Evolutionary conservation across 352 stramenopile genomes (phyloP), one percentile per base, ranked within the genome.

Genomic region (Globisporangium uncinulatum): DNA sequence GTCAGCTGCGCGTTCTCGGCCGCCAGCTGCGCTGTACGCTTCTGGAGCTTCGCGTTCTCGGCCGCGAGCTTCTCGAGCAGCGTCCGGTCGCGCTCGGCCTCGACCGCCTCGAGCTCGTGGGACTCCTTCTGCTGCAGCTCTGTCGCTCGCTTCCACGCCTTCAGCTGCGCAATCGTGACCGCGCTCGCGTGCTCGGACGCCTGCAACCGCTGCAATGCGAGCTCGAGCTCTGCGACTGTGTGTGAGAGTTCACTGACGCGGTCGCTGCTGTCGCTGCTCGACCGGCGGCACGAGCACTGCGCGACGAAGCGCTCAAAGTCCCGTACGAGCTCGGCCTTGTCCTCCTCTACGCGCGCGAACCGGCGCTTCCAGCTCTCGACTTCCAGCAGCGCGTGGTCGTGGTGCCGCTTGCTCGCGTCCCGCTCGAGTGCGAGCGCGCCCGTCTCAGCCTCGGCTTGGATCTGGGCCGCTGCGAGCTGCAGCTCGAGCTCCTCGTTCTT

Each of bases 401-500:
- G 70, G 46, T 74, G 83, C 5, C 85, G 79, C 20, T 85, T 70
- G 64, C 78, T 77, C 42, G 73, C 63, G 50, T 89, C 71, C 24
- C 80, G 69, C 51, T 93, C 81, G 14, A 70, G 81, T 6, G 60
- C 67, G 29, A 91, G 66, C 59, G 93, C 85, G 8, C 75, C 69
- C 14, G 64, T 71, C 55, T 86, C 72, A 1, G 70, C 79, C 46
- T 95, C 85, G 48, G 84, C 60, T 43, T 87, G 79, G 41, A 95
- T 88, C 55, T 86, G 76, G 48, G 92, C 63, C 46, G 82, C 74
- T 47, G 70, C 70, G 44, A 89, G 76, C 44, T 89, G 70, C 54
- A 89, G 62, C 54, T 86, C 67, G 31, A 93, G 63, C 64, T 92
- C 79, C 37, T 92, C 83, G 54, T 95, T 93, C 34, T 66, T 63